These are phyloP conservation scores for Candida stauntonica DNA, from an alignment of 805 yeast species.

Conservation along the genomic window DNA sequence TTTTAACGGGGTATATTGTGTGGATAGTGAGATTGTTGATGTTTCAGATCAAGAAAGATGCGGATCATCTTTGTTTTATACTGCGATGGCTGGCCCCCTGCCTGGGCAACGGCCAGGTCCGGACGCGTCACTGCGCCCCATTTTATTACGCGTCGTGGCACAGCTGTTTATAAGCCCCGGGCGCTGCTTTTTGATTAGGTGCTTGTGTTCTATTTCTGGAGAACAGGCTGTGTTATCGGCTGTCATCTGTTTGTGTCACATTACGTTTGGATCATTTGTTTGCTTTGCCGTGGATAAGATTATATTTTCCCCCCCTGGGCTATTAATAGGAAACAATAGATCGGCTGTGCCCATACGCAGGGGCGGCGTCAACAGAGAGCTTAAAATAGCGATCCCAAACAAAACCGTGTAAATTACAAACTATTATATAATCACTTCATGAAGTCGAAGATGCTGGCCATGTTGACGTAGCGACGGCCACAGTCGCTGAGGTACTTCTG, in stretches of 20 bases:
- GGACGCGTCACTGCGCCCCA: background rate
- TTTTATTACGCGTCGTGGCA: no score
- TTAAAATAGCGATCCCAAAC: no score
- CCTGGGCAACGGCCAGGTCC: no score
- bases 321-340: background rate
- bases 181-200: background rate
- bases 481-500: slow-evolving; percentile 71
- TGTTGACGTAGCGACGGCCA: slow-evolving; percentile 86
- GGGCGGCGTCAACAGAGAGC: no score
- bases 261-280: no score
- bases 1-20: background rate
- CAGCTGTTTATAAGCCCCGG: no score
- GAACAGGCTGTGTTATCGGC: no score
- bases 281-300: no score
- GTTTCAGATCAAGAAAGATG: background rate
- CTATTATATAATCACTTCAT: no score
- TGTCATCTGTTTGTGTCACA: background rate
- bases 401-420: no score
- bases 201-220: background rate
- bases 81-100: background rate
- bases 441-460: slow-evolving; percentile 73
- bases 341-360: background rate
- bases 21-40: background rate
- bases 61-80: background rate
- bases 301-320: no score